phyloP scores from a whole-genome alignment of 2,329 filamentous ascomycete species.

The Endoconidiophora polonica region DNA sequence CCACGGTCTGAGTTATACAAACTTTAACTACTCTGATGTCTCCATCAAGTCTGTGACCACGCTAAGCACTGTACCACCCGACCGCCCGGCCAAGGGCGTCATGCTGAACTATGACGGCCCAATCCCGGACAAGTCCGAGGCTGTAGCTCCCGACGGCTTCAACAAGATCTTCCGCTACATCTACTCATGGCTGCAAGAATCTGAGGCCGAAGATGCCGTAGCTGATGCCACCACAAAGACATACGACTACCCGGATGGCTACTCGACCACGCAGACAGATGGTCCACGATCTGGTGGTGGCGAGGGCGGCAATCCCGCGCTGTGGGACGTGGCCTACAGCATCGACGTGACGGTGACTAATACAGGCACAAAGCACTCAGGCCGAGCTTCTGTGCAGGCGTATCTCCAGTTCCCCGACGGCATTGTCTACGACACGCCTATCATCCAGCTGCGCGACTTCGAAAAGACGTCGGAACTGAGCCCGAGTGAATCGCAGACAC shows the following conservation, averaged over 20 bases:
- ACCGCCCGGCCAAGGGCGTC: constrained; percentile 22
- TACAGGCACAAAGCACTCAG: constrained; percentile 25
- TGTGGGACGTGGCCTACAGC: constrained; percentile 35
- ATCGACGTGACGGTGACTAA: constrained; percentile 34
- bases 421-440: constrained; percentile 41
- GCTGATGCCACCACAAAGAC: constrained; percentile 20
- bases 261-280: constrained; percentile 32
- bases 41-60: constrained; percentile 29
- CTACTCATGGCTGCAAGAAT: constrained; percentile 45
- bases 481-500: constrained; percentile 32
- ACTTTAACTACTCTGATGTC: constrained; percentile 42
- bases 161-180: constrained; percentile 46
- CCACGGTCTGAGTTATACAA: constrained; percentile 68
- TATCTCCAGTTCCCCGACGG: constrained; percentile 28
- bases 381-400: constrained; percentile 30
- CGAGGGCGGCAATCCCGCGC: constrained; percentile 49
- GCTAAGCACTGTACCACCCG: constrained; percentile 24
- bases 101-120: constrained; percentile 29
- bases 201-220: constrained; percentile 25
- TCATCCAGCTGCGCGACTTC: constrained; percentile 54
- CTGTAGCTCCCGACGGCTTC: constrained; percentile 42
- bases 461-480: constrained; percentile 44
- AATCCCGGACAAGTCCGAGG: constrained; percentile 36
- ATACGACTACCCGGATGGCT: constrained; percentile 51
- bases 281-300: constrained; percentile 47